phyloP scores from a whole-genome alignment of 2,329 filamentous ascomycete genomes.

The Beauveria caledonica region DNA sequence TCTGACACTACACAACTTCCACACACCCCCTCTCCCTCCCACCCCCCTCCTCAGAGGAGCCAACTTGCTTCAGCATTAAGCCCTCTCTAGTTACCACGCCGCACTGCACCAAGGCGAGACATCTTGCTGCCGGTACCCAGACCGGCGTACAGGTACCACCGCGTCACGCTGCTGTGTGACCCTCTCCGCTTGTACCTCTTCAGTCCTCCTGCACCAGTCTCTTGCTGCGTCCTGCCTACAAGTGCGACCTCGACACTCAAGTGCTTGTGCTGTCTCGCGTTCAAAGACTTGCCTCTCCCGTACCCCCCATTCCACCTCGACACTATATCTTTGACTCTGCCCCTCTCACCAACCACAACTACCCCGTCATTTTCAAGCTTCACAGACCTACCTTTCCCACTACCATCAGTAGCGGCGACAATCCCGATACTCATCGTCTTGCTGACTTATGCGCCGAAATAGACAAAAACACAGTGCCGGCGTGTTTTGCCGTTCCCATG shows the following conservation, averaged over 20 bases:
- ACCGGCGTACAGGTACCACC: conserved; percentile 2
- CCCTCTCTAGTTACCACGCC: background rate
- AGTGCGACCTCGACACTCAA: conserved; percentile 5
- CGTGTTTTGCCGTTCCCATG: background rate
- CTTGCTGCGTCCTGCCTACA: background rate
- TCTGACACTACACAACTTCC: background rate
- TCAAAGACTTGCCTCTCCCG: conserved; percentile 4
- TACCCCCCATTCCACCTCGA: conserved; percentile 6
- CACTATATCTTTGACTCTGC: background rate
- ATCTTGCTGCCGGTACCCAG: conserved; percentile 5
- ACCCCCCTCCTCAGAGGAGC: background rate
- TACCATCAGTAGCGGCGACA: background rate
- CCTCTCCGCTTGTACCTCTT: background rate
- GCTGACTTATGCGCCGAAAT: background rate
- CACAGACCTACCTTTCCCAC: background rate
- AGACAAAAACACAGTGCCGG: background rate
- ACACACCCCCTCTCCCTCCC: conserved; percentile 1
- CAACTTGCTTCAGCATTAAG: background rate
- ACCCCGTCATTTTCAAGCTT: background rate
- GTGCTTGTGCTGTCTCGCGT: conserved; percentile 4
- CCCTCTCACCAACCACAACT: background rate
- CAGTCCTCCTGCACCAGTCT: background rate
- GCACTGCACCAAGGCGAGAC: conserved; percentile 7
- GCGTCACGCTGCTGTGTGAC: conserved; percentile 1
- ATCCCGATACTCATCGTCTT: background rate